Conservation (phyloP, 176 grass and related monocot genomes). For the Otatea glauca region DNA sequence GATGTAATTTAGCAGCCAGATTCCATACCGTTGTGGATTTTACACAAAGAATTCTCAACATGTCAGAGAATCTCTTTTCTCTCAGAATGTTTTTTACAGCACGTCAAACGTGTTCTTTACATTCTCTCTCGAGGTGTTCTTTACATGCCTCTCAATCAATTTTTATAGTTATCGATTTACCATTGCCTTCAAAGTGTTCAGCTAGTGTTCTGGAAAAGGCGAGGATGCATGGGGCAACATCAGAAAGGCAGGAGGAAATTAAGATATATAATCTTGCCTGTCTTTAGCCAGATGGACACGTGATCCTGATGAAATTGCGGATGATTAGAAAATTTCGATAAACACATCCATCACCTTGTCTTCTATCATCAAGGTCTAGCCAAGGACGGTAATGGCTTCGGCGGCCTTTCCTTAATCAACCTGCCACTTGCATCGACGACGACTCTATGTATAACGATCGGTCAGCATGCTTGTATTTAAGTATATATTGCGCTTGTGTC, state of each 20-base stretch:
- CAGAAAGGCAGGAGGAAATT: neutral
- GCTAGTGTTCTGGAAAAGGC: neutral
- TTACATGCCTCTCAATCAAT: neutral
- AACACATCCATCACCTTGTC: constrained; percentile 6
- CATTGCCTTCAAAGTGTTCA: neutral
- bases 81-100: neutral
- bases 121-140: no score
- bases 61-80: neutral
- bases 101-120: neutral
- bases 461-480: neutral
- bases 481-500: neutral
- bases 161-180: neutral
- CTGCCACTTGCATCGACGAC: neutral
- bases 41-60: neutral
- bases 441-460: neutral
- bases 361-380: neutral
- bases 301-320: constrained; percentile 19
- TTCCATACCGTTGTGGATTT: neutral
- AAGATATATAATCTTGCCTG: neutral
- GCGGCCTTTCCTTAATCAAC: neutral
- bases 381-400: neutral
- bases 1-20: neutral
- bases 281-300: neutral
- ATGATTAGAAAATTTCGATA: constrained; percentile 16
- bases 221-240: neutral